Conservation (phyloP, 352 stramenopile genomes). For the Globisporangium spiculum region DNA sequence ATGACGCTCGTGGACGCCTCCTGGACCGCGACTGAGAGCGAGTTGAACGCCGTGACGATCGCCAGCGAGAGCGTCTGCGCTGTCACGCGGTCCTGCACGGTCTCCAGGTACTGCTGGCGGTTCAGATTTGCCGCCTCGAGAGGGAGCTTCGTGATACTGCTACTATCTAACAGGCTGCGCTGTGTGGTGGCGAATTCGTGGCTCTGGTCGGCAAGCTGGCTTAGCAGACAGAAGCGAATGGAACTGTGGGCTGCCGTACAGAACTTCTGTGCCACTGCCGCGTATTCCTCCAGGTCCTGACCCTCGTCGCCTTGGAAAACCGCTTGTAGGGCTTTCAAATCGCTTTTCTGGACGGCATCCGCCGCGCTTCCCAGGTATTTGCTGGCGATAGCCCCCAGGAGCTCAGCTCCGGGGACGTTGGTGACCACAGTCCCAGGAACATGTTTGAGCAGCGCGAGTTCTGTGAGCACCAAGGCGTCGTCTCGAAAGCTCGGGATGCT, state of each 20-base stretch:
- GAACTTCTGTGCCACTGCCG: not conserved
- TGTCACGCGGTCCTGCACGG: not conserved
- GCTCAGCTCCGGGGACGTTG: not conserved
- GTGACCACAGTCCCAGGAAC: not conserved
- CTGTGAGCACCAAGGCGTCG: not conserved
- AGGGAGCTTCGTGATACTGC: not conserved
- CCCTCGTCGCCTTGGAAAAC: not conserved
- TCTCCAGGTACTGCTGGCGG: not conserved
- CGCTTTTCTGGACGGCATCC: not conserved
- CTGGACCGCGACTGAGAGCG: not conserved
- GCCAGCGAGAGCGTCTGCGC: not conserved
- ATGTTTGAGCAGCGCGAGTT: constrained; percentile 1
- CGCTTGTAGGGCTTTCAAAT: not conserved
- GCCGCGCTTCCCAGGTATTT: not conserved
- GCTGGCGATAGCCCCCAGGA: not conserved
- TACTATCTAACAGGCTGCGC: not conserved
- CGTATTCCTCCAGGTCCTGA: not conserved
- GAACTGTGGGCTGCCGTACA: not conserved
- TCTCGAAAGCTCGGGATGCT: not conserved
- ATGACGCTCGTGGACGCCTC: not conserved
- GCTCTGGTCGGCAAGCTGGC: not conserved
- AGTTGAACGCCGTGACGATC: constrained; percentile 1
- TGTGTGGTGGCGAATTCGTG: not conserved
- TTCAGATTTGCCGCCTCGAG: not conserved
- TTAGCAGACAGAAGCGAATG: not conserved